A percentile compares a stretch with the other conserved stretches of the same genome.
Evolutionary conservation across 306 rosid genomes (phyloP).

Genomic region (Cucumis hystrix): DNA sequence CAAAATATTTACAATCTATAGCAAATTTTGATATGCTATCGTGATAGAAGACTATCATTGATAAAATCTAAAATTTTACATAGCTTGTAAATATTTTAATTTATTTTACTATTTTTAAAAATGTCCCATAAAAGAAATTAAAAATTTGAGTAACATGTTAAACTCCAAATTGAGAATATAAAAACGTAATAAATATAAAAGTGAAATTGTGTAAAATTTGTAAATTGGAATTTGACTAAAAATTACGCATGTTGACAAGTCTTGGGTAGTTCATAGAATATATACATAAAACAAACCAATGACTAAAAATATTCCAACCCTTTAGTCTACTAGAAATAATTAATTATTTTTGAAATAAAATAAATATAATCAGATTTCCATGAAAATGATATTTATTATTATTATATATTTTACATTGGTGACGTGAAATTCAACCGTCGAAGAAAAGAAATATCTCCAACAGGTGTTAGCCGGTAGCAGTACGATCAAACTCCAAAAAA

Average conservation of each 20-base stretch:
- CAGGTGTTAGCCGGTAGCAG: neutral
- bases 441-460: neutral
- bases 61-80: no score
- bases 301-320: neutral
- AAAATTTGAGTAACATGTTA: no score
- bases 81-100: no score
- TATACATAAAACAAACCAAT: neutral
- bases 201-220: no score
- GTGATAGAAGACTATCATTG: no score
- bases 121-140: no score
- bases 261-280: neutral
- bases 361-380: neutral
- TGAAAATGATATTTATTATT: neutral
- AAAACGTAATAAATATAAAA: no score
- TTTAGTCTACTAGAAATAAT: neutral
- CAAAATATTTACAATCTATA: no score
- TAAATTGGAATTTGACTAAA: no score
- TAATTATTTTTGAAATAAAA: neutral
- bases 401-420: neutral
- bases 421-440: neutral
- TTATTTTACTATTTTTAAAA: no score
- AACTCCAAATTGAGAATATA: no score
- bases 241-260: neutral
- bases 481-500: neutral
- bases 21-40: no score